Conservation (phyloP, 2,329 filamentous ascomycete species). For the Sclerotinia glacialis region DNA sequence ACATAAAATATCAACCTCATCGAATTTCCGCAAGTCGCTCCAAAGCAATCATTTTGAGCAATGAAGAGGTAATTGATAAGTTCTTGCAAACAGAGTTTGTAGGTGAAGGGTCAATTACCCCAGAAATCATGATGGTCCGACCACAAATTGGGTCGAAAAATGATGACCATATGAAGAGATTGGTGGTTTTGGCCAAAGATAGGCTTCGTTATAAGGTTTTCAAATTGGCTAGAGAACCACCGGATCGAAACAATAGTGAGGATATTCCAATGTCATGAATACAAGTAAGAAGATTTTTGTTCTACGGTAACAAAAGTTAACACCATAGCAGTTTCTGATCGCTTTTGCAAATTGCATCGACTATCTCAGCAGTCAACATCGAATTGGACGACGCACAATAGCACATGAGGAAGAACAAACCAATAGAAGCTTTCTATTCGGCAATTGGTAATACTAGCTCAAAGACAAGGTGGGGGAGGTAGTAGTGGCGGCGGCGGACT, state of each 20-base stretch:
- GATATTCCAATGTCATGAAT: conserved; percentile 34
- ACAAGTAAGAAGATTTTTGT: neutral
- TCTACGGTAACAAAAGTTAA: neutral
- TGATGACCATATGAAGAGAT: conserved; percentile 27
- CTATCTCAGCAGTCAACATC: neutral
- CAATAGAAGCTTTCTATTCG: neutral
- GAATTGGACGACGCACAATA: neutral
- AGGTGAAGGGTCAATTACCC: conserved; percentile 27
- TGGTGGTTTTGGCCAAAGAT: conserved; percentile 35
- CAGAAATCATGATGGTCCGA: conserved; percentile 34
- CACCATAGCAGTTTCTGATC: neutral
- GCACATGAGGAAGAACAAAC: neutral
- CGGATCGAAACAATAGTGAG: conserved; percentile 20
- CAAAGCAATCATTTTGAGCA: conserved; percentile 23
- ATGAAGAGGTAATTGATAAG: conserved; percentile 27
- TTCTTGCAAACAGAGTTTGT: conserved; percentile 28
- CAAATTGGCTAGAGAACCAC: conserved; percentile 20
- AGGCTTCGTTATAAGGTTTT: conserved; percentile 36
- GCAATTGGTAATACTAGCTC: neutral
- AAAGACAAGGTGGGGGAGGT: neutral
- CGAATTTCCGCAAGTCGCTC: conserved; percentile 4
- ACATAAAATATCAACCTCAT: conserved; percentile 24
- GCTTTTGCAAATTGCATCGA: neutral
- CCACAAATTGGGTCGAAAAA: conserved; percentile 13
- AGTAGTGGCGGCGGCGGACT: neutral